phyloP scores from a whole-genome alignment of 441 rosid species.

The Syzygium syzygioides region DNA sequence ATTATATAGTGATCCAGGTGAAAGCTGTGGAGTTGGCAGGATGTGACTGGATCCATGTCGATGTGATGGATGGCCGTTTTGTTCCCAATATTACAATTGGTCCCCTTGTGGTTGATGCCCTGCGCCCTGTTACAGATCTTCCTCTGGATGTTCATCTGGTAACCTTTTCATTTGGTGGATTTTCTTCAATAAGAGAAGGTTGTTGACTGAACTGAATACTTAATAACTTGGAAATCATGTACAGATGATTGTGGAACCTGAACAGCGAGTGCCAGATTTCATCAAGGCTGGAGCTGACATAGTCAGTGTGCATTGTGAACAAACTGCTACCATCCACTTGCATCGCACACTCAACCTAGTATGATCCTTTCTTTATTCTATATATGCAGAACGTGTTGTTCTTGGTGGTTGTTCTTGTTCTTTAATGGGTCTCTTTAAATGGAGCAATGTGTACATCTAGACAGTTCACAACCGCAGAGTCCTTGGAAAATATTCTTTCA shows the following conservation, averaged over 20 bases:
- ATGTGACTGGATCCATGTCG: conserved; percentile 98
- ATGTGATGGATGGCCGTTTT: conserved; percentile 98
- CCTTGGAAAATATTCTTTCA: neutral
- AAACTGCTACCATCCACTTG: conserved; percentile 85
- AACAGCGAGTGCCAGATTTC: conserved; percentile 84
- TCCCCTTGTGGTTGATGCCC: conserved; percentile 92
- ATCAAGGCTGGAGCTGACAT: conserved; percentile 96
- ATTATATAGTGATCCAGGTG: conserved; percentile 37
- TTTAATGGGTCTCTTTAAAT: neutral
- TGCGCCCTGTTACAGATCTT: conserved; percentile 94
- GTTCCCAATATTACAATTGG: conserved; percentile 99
- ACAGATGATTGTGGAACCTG: conserved; percentile 97
- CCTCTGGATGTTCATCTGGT: conserved; percentile 99
- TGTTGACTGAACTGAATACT: neutral
- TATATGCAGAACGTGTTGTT: neutral
- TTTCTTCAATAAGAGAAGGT: neutral
- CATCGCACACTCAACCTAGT: conserved; percentile 75
- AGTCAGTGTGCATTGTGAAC: conserved; percentile 94
- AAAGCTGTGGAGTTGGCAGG: conserved; percentile 98
- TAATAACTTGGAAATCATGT: conserved; percentile 17
- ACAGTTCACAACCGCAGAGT: neutral
- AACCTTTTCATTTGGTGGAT: conserved; percentile 14
- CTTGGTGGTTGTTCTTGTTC: neutral
- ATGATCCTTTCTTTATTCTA: neutral
- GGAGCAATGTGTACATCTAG: neutral